Evolutionary conservation across 1,139 yeast species (phyloP), one percentile per base, ranked within the genome.

Genomic region (Suhomyces yuchorum): DNA sequence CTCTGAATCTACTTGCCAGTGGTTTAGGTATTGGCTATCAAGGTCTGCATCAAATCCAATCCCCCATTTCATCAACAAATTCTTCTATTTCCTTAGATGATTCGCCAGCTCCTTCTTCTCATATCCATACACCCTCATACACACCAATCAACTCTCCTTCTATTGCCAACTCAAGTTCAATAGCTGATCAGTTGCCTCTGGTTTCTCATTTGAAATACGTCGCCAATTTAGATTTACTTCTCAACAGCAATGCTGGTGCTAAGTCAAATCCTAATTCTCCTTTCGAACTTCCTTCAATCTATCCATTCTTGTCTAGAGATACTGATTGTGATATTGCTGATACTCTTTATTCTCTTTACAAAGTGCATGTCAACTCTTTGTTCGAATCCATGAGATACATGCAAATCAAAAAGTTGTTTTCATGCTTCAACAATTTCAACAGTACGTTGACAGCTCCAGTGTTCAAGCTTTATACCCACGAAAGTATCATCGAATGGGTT

Each of bases 371-470:
- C 56, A 77, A 78, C 37, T 65, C 82, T 4, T 66, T 87, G 40
- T 80, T 87, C 53, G 90, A 86, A 54, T 73, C 82, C 40, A 68
- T 89, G 52, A 73, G 95, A 54, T 84, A 74, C 60, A 79, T 88
- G 82, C 87, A 85, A 53, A 66, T 85, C 48, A 81, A 81, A 51
- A 80, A 80, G 57, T 68, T 90, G 36, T 77, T 84, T 49, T 69
- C 78, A 15, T 70, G 80, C 26, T 68, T 87, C 45, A 63, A 73
- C 12, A 71, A 80, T 7, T 87, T 87, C 63, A 77, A 78, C 45
- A 75, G 84, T 9, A 75, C 82, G 1, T 72, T 88, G 46, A 82
- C 93, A 0, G 73, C 82, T 0, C 89, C 90, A 1, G 87, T 85
- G 33, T 80, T 79, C 59, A 80, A 80, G 54, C 67, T 89, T 17